Evolutionary conservation across 805 yeast genomes (phyloP).

Genomic region (Saturnispora galanensis): DNA sequence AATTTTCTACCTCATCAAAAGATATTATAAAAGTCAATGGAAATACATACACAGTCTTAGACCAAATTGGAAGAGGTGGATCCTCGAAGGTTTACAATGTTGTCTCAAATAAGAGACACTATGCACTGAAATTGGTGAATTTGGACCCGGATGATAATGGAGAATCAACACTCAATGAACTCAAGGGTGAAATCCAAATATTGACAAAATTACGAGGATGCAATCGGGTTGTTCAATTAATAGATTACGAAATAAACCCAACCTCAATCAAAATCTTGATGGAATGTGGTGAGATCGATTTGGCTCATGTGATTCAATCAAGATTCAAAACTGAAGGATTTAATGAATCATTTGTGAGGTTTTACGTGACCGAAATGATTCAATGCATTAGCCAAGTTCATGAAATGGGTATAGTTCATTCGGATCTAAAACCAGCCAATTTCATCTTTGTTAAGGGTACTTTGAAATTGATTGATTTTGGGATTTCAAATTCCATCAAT

Average conservation of each 20-base stretch:
- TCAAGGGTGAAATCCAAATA: constrained; percentile 83
- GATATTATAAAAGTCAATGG: constrained; percentile 38
- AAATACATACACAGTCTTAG: constrained; percentile 60
- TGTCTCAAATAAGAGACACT: constrained; percentile 29
- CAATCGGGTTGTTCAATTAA: constrained; percentile 66
- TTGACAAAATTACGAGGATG: constrained; percentile 48
- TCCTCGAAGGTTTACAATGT: constrained; percentile 78
- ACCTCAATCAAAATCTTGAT: constrained; percentile 64
- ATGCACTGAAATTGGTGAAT: constrained; percentile 73
- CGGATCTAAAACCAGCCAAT: constrained; percentile 48
- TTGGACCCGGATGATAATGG: constrained; percentile 46
- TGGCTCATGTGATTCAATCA: constrained; percentile 67
- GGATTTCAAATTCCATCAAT: constrained; percentile 89
- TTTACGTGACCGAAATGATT: constrained; percentile 66
- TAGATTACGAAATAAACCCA: constrained; percentile 62
- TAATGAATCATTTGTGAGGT: constrained; percentile 72
- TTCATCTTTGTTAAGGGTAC: constrained; percentile 75
- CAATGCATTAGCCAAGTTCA: constrained; percentile 86
- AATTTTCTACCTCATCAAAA: constrained; percentile 4
- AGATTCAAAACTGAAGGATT: constrained; percentile 35
- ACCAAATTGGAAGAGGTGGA: constrained; percentile 83
- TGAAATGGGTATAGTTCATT: constrained; percentile 61
- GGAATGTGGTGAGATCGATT: constrained; percentile 93
- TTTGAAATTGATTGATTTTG: constrained; percentile 87
- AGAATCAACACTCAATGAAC: constrained; percentile 52